A percentile compares a stretch with the other conserved stretches of the same genome.
Evolutionary conservation across 805 yeast species (phyloP).

Genomic region (Cyberlindnera maclurae): DNA sequence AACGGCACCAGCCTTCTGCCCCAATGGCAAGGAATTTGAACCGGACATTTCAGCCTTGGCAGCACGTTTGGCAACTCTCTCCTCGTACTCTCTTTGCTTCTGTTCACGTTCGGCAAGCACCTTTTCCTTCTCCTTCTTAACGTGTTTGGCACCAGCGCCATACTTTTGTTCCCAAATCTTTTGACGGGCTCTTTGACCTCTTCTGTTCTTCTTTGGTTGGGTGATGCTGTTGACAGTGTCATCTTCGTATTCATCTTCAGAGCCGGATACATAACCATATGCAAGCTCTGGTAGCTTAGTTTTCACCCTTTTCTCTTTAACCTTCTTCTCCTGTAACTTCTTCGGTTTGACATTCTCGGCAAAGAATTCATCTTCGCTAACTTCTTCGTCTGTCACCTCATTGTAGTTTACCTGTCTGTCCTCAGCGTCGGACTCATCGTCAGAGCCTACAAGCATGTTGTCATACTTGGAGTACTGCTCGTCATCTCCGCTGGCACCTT

Average conservation of each 20-base stretch:
- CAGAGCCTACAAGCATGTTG: constrained; percentile 31
- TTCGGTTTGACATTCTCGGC: constrained; percentile 18
- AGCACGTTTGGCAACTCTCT: constrained; percentile 61
- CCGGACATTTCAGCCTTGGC: constrained; percentile 33
- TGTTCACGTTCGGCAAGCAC: constrained; percentile 48
- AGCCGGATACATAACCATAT: constrained; percentile 81
- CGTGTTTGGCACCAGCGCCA: constrained; percentile 79
- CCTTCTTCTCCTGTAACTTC: constrained; percentile 29
- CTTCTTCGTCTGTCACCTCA: constrained; percentile 57
- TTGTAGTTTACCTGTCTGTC: constrained; percentile 36
- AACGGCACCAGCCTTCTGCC: constrained; percentile 23
- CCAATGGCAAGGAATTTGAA: constrained; percentile 33
- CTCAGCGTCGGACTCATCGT: constrained; percentile 32
- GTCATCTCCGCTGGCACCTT: constrained; percentile 17
- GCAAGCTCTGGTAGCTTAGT: constrained; percentile 58
- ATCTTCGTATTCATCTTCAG: constrained; percentile 53
- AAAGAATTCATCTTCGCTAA: constrained; percentile 33
- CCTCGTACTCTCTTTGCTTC: constrained; percentile 62
- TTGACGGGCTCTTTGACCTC: constrained; percentile 97
- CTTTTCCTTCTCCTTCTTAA: constrained; percentile 56
- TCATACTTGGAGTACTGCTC: constrained; percentile 29
- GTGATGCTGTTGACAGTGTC: constrained; percentile 46
- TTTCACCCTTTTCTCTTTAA: constrained; percentile 19
- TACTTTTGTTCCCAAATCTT: constrained; percentile 92
- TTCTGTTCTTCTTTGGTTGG: constrained; percentile 69